Percentiles rank a stretch among this genome's conserved stretches.
Evolutionary conservation across 768 basidiomycete species (phyloP).

Genomic region (Dioszegia hungarica): DNA sequence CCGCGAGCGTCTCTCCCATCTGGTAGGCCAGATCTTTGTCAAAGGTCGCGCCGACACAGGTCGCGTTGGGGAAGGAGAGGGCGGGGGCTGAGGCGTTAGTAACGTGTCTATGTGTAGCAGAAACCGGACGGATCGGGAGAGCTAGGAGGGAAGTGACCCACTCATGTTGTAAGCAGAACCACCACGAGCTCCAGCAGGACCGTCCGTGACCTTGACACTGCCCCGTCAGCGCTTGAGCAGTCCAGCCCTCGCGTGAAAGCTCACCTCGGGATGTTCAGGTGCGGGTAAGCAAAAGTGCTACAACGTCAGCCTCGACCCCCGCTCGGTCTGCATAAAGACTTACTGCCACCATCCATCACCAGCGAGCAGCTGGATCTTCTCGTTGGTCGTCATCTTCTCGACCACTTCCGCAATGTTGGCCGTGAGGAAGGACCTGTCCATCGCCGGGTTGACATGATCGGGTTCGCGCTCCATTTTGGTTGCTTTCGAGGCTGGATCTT

Average conservation of each 20-base stretch:
- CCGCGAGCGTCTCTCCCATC: conserved; percentile 59
- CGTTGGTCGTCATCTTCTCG: conserved; percentile 3
- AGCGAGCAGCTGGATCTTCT: conserved; percentile 9
- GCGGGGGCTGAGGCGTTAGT: too few species aligned
- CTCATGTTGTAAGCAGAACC: conserved; percentile 29
- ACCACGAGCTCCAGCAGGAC: conserved; percentile 68
- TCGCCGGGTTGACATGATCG: conserved; percentile 9
- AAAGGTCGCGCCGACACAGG: conserved; percentile 66
- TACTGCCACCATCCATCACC: conserved; percentile 15
- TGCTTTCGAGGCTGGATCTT: too few species aligned
- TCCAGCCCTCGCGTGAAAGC: conserved; percentile 1
- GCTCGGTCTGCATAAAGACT: not conserved
- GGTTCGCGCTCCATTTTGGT: conserved; percentile 11
- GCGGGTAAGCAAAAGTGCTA: conserved; percentile 47
- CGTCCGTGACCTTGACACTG: conserved; percentile 68
- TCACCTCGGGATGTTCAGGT: conserved; percentile 56
- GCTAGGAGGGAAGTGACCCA: conserved; percentile 51
- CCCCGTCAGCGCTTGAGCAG: conserved; percentile 58
- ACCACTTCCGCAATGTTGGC: conserved; percentile 3
- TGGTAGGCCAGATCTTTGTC: conserved; percentile 58
- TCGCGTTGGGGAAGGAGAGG: conserved; percentile 65
- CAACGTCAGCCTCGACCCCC: not conserved
- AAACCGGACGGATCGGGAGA: too few species aligned
- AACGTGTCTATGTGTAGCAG: too few species aligned
- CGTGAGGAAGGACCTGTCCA: conserved; percentile 12